A percentile compares a stretch with the other conserved stretches of the same genome.
Conservation (phyloP, 2,329 filamentous ascomycete genomes). For the Dactylellina cionopaga region DNA sequence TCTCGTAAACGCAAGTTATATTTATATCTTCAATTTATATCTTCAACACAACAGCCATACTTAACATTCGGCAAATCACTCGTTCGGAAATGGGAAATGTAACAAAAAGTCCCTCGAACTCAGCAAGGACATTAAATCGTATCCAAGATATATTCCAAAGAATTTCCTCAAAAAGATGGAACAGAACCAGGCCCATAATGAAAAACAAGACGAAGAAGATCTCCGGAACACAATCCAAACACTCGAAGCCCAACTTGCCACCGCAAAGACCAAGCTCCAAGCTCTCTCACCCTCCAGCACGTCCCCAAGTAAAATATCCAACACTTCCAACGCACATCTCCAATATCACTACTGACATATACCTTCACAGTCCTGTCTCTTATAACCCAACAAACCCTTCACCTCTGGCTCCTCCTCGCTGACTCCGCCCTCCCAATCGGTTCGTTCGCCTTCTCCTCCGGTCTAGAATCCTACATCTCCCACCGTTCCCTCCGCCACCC, state of each 20-base stretch:
- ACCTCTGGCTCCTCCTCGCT: slow-evolving; percentile 79
- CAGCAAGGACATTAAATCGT: no score
- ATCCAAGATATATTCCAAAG: no score
- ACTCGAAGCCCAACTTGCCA: slow-evolving; percentile 38
- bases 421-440: slow-evolving; percentile 84
- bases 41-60: no score
- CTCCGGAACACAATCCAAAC: slow-evolving; percentile 7
- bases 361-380: slow-evolving; percentile 5
- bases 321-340: slow-evolving; percentile 19
- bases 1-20: no score
- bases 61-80: no score
- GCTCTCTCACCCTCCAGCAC: not conserved
- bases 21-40: no score
- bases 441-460: slow-evolving; percentile 86
- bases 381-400: slow-evolving; percentile 58
- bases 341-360: no score
- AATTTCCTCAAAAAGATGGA: no score
- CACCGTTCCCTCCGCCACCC: slow-evolving; percentile 63
- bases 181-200: not conserved
- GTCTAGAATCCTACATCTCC: slow-evolving; percentile 82
- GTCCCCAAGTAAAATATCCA: slow-evolving; percentile 21
- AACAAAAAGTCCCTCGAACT: no score
- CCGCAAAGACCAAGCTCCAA: slow-evolving; percentile 37
- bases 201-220: not conserved
- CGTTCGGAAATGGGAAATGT: no score